Evolutionary conservation across 352 stramenopile genomes (phyloP), one percentile per base, ranked within the genome.

Genomic region (Pythium scleroteichum): DNA sequence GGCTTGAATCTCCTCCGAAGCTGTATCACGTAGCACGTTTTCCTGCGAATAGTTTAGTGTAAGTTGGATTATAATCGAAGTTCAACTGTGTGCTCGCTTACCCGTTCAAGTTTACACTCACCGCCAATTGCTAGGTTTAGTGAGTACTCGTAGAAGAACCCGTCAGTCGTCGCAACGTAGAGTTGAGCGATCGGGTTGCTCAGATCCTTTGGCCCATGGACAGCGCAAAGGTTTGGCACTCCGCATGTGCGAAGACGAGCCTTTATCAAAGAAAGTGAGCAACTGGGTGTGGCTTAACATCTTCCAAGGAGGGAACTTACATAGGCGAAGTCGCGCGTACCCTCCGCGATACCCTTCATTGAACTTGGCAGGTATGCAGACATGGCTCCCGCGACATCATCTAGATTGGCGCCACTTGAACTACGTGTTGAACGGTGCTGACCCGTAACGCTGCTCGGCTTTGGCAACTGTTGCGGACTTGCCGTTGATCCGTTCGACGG

Each of bases 121-220:
- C 86, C 86, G 12, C 86, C 86, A 2, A 79, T 52, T 39, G 59
- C 60, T 27, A 93, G 55, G 53, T 93, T 86, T 4, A 95, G 76
- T 3, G 85, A 90, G 53, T 95, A 95, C 47, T 95, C 84, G 64
- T 94, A 95, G 64, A 95, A 95, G 56, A 87, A 93, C 7, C 84
- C 86, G 19, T 94, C 85, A 0, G 68, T 73, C 1, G 86, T 95
- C 45, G 81, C 82, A 12, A 95, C 85, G 45, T 93, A 90, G 7
- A 95, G 66, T 63, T 91, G 80, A 10, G 87, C 76, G 29, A 82
- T 57, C 12, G 82, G 72, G 32, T 79, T 79, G 2, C 62, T 71
- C 1, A 49, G 39, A 41, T 90, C 78, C 42, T 72, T 78, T 5
- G 86, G 86, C 1, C 86, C 86, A 50, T 92, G 85, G n/a, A 95